Evolutionary conservation across 2,329 filamentous ascomycete genomes (phyloP), one percentile per base, ranked within the genome.

Genomic region (Cryphonectria nitschkei): DNA sequence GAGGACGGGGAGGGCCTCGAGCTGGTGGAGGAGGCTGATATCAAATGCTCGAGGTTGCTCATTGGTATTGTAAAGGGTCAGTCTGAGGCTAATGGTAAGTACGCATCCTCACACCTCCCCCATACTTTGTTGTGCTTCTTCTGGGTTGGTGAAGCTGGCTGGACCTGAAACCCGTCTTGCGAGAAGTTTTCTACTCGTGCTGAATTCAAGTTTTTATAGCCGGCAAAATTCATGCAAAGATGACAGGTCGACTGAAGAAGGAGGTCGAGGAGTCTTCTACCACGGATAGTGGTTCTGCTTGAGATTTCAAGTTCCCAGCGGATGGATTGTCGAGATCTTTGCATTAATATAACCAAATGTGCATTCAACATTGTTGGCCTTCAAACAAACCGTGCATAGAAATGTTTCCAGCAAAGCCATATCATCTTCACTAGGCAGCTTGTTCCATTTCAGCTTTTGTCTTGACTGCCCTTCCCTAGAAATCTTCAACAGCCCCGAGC

Each of bases 1-100:
- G 77, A 75, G 22, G 79, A 76, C 8, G 78, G 76, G 2, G 56
- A 62, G n/a, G 76, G 72, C 16, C 74, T 82, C 41, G 83, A 84
- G 75, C 73, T 89, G 65, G 81, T 84, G 5, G 86, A 89, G 78
- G 82, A 85, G 19, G 80, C 85, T 29, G 75, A 79, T n/a, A 85
- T 89, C 72, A 81, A 77, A 60, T 87, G 85, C 76, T 86, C 86
- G 26, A 81, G 82, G 68, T 74, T 88, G 34, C 75, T 89, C 68
- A 73, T 87, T 7, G 80, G 82, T 1, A 79, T 86, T 32, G 82
- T 88, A 37, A 87, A 83, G 77, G 78, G 78, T 46, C 83, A 86
- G 67, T 87, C 86, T 67, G 86, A 88, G 74, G 76, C 75, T 32
- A 85, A 84, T 9, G 87, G 86, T 85, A 76, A 76, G 70, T 71